Percentiles rank a stretch among this genome's conserved stretches.
Conservation (phyloP, 148 eudicot species). For the Persicaria maculosa region DNA sequence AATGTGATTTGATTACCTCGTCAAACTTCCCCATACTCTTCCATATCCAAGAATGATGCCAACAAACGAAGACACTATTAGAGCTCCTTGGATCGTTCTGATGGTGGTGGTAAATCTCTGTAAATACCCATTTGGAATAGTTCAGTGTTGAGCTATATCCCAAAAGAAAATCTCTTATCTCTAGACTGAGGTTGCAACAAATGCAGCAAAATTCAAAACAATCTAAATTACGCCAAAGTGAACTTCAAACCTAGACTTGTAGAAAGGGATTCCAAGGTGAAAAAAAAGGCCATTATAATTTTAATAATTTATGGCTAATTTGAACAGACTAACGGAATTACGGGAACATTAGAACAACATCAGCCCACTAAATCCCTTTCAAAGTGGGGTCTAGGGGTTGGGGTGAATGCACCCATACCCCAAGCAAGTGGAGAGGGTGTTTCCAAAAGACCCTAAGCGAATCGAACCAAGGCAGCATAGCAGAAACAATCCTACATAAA, state of each 20-base stretch:
- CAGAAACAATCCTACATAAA: too few species aligned
- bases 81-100: slow-evolving; percentile 86
- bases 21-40: slow-evolving; percentile 61
- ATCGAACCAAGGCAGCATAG: too few species aligned
- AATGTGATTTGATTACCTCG: slow-evolving; percentile 37
- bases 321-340: not conserved
- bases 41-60: slow-evolving; percentile 79
- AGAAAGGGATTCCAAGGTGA: not conserved
- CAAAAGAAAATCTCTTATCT: not conserved
- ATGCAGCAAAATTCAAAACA: not conserved
- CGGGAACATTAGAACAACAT: too few species aligned
- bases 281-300: not conserved
- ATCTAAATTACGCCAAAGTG: not conserved
- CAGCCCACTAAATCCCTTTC: too few species aligned
- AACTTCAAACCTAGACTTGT: not conserved
- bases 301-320: not conserved
- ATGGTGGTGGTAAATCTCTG: slow-evolving; percentile 85
- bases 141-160: not conserved
- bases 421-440: too few species aligned
- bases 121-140: slow-evolving; percentile 16
- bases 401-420: too few species aligned
- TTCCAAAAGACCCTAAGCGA: too few species aligned
- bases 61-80: slow-evolving; percentile 77
- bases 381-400: too few species aligned
- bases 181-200: not conserved